These are phyloP conservation scores for Quercus variabilis DNA, from an alignment of 306 rosid species.

Conservation along the genomic window DNA sequence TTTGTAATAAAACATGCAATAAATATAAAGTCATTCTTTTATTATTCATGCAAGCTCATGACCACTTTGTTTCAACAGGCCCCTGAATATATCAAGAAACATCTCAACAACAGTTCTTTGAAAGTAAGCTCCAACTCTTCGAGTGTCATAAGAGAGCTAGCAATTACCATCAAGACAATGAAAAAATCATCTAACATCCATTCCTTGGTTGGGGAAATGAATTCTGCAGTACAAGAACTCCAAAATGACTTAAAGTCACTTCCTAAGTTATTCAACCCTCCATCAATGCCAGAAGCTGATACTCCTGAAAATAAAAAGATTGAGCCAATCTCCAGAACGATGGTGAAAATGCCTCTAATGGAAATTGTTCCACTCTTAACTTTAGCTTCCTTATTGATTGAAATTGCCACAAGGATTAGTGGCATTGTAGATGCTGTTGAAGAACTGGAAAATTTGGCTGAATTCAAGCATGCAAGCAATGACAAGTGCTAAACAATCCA, in stretches of 20 bases:
- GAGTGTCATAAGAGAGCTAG: constrained; percentile 58
- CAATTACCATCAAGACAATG: constrained; percentile 44
- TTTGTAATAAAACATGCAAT: no score
- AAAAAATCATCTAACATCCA: constrained; percentile 55
- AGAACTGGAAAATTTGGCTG: constrained; percentile 50
- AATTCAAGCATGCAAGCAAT: constrained; percentile 6
- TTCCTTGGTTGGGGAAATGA: constrained; percentile 50
- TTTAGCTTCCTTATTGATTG: constrained; percentile 52
- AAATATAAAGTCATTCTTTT: no score
- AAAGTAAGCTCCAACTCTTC: constrained; percentile 44
- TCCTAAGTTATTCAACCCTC: constrained; percentile 22
- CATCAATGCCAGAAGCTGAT: background rate
- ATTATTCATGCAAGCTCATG: background rate
- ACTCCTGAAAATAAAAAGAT: constrained; percentile 10
- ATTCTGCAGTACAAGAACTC: constrained; percentile 48
- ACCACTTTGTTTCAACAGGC: constrained; percentile 27
- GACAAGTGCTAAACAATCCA: constrained; percentile 17
- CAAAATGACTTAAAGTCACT: constrained; percentile 41
- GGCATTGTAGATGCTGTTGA: constrained; percentile 54
- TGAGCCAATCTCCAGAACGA: background rate
- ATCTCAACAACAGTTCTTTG: constrained; percentile 30
- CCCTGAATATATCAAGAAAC: constrained; percentile 43
- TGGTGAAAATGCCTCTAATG: constrained; percentile 30
- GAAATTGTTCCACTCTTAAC: constrained; percentile 61
- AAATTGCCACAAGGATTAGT: constrained; percentile 57